Evolutionary conservation across 2,329 filamentous ascomycete genomes (phyloP).

Genomic region (Aureobasidium sp.): DNA sequence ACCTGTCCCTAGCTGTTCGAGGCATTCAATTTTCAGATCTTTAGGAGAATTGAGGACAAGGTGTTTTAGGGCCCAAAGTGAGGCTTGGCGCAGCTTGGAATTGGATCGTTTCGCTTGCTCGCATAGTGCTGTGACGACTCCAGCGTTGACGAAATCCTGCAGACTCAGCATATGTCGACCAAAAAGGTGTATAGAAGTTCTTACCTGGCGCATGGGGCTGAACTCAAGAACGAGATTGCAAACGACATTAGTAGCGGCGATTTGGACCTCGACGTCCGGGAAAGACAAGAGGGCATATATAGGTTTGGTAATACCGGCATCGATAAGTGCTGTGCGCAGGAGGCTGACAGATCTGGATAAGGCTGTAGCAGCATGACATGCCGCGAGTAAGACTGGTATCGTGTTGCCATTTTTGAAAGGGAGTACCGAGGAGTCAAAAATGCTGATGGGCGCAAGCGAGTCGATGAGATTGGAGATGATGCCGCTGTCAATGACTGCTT

Average conservation of each 20-base stretch:
- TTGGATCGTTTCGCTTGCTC: constrained; percentile 77
- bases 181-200: constrained; percentile 39
- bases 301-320: constrained; percentile 72
- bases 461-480: constrained; percentile 75
- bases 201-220: constrained; percentile 76
- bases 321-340: constrained; percentile 77
- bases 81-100: constrained; percentile 72
- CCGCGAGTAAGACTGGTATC: constrained; percentile 70
- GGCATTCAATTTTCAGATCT: constrained; percentile 66
- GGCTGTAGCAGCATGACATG: constrained; percentile 73
- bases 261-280: constrained; percentile 68
- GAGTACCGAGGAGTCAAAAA: background rate
- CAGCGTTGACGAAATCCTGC: constrained; percentile 59
- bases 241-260: constrained; percentile 76
- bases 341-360: constrained; percentile 79
- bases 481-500: constrained; percentile 74
- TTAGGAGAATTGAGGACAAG: constrained; percentile 67
- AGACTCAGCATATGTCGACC: constrained; percentile 34
- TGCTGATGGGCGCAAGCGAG: constrained; percentile 57
- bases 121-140: constrained; percentile 70
- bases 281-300: constrained; percentile 70
- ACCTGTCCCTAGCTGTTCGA: constrained; percentile 68
- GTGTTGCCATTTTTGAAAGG: constrained; percentile 65
- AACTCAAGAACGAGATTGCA: constrained; percentile 83
- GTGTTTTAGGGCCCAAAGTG: constrained; percentile 91